Percentiles rank a stretch among this genome's conserved stretches.
Evolutionary conservation across 805 yeast genomes (phyloP).

Genomic region (Spathaspora arborariae): DNA sequence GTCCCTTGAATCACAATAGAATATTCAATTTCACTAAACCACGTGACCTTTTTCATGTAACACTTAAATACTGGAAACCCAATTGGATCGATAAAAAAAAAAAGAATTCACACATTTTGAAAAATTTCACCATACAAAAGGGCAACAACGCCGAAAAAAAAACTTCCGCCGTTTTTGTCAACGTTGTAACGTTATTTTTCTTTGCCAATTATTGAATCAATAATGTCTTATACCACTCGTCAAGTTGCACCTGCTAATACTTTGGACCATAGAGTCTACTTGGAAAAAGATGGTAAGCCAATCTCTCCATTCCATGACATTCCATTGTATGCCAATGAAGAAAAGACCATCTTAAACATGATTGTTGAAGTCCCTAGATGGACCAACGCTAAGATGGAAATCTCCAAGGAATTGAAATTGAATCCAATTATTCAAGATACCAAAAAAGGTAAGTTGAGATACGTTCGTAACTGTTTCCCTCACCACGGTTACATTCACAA

Average conservation of each 20-base stretch:
- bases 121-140: constrained; percentile 1
- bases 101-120: background rate
- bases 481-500: constrained; percentile 98
- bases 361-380: constrained; percentile 98
- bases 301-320: constrained; percentile 87
- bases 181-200: background rate
- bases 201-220: background rate
- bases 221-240: constrained; percentile 81
- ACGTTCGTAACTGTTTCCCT: constrained; percentile 96
- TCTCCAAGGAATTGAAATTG: constrained; percentile 74
- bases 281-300: constrained; percentile 91
- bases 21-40: background rate
- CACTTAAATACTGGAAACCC: background rate
- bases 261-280: constrained; percentile 84
- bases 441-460: constrained; percentile 94
- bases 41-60: background rate
- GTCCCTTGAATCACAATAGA: background rate
- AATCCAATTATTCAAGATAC: constrained; percentile 97
- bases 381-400: constrained; percentile 97
- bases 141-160: background rate
- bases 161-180: background rate
- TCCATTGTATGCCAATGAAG: constrained; percentile 85
- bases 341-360: constrained; percentile 73
- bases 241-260: constrained; percentile 95
- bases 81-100: background rate